Evolutionary conservation across 768 basidiomycete genomes (phyloP).

Genomic region (Tulasnella sp.): DNA sequence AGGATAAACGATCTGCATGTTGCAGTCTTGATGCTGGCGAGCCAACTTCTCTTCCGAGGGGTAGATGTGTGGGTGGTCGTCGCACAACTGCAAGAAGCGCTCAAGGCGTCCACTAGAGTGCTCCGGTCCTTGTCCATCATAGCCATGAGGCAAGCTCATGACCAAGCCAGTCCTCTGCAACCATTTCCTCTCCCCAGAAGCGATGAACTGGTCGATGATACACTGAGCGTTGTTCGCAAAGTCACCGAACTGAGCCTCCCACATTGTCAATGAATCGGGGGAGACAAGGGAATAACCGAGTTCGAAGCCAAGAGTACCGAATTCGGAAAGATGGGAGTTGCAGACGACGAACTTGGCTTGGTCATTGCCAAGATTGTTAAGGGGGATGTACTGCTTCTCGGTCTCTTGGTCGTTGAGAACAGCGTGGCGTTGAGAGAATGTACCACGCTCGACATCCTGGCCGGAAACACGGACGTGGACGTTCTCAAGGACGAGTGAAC

Average conservation of each 20-base stretch:
- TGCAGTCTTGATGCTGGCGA: slow-evolving; percentile 96
- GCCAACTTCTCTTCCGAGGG: slow-evolving; percentile 84
- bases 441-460: slow-evolving; percentile 97
- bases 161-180: slow-evolving; percentile 87
- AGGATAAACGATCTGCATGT: slow-evolving; percentile 98
- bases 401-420: slow-evolving; percentile 93
- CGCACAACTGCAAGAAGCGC: slow-evolving; percentile 94
- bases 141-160: slow-evolving; percentile 86
- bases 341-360: slow-evolving; percentile 93
- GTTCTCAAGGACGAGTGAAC: slow-evolving; percentile 84
- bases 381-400: slow-evolving; percentile 80
- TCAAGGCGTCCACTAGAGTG: slow-evolving; percentile 94
- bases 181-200: slow-evolving; percentile 97
- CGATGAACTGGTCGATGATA: slow-evolving; percentile 98
- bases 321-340: slow-evolving; percentile 97
- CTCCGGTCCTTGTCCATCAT: slow-evolving; percentile 97
- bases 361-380: slow-evolving; percentile 77
- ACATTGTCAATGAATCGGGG: slow-evolving; percentile 84
- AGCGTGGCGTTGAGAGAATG: slow-evolving; percentile 97
- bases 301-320: slow-evolving; percentile 90
- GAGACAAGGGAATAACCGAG: slow-evolving; percentile 97
- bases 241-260: slow-evolving; percentile 99
- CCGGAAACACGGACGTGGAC: slow-evolving; percentile 93
- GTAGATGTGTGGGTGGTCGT: slow-evolving; percentile 90
- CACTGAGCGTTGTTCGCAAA: slow-evolving; percentile 96